These are phyloP conservation scores for Paraleonurus japonicus DNA, from an alignment of 257 asterid genomes.

Conservation along the genomic window DNA sequence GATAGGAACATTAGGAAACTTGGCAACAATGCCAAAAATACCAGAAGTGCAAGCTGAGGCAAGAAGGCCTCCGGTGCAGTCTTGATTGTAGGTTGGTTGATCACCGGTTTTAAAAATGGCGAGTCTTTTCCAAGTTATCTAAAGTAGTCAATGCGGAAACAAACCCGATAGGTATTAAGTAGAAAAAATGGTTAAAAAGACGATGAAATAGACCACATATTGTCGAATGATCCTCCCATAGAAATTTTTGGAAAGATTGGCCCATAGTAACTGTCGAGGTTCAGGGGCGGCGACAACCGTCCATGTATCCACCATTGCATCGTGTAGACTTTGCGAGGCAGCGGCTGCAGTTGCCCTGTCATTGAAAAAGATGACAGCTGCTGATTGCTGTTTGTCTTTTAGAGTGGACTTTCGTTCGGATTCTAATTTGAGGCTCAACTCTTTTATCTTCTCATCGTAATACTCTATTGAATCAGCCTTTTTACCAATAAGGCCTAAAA, in stretches of 20 bases:
- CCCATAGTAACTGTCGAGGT: constrained; percentile 71
- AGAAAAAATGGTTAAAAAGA: constrained; percentile 85
- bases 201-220: constrained; percentile 51
- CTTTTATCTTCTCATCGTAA: constrained; percentile 62
- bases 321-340: constrained; percentile 83
- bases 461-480: constrained; percentile 81
- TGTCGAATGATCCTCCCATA: constrained; percentile 59
- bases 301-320: constrained; percentile 69
- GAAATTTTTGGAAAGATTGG: constrained; percentile 57
- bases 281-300: constrained; percentile 80
- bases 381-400: constrained; percentile 66
- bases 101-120: constrained; percentile 62
- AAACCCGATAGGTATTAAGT: constrained; percentile 80
- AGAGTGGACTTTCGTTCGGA: constrained; percentile 71
- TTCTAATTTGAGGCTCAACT: constrained; percentile 53
- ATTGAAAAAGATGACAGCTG: constrained; percentile 79
- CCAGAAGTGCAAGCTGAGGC: constrained; percentile 87
- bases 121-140: constrained; percentile 63
- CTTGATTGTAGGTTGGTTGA: constrained; percentile 38
- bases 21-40: constrained; percentile 83
- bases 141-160: constrained; percentile 87
- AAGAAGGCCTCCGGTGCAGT: constrained; percentile 79
- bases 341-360: constrained; percentile 77
- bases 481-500: constrained; percentile 68
- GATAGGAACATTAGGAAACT: constrained; percentile 71